These are phyloP conservation scores for Straminergon stramineum DNA, from an alignment of 225 moss, liverwort and hornwort genomes.

Conservation along the genomic window DNA sequence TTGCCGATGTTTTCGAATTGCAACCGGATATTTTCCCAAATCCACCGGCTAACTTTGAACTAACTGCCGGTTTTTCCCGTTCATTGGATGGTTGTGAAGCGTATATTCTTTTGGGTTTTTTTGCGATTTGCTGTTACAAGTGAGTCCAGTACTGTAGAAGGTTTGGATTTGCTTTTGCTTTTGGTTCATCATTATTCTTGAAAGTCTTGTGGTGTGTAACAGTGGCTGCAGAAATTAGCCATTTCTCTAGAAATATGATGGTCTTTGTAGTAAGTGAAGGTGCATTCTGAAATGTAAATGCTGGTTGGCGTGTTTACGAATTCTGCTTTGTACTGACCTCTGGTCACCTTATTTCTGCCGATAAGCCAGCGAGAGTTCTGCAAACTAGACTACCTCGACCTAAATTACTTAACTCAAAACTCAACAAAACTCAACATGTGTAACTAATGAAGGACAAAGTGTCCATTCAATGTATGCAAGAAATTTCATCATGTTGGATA, in stretches of 20 bases:
- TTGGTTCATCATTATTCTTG: not conserved
- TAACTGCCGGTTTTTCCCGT: too few relatives aligned
- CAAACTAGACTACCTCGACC: not conserved
- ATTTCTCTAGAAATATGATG: not conserved
- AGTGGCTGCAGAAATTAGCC: not conserved
- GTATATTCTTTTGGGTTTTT: not conserved
- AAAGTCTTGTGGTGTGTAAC: not conserved
- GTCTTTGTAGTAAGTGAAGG: not conserved
- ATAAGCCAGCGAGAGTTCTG: not conserved
- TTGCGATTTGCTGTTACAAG: not conserved
- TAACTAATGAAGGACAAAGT: too few relatives aligned
- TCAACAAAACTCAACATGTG: not conserved
- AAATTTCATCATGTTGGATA: not conserved
- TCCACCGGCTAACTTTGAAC: too few relatives aligned
- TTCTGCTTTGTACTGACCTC: not conserved
- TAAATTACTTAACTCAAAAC: too few relatives aligned
- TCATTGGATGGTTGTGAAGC: not conserved
- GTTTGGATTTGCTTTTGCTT: not conserved
- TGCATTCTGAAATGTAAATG: not conserved
- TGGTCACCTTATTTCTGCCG: not conserved
- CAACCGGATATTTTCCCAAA: too few relatives aligned
- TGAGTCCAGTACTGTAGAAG: too few relatives aligned
- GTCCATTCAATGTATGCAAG: not conserved
- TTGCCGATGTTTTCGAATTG: too few relatives aligned
- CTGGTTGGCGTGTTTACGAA: not conserved